Evolutionary conservation across 1,284 basidiomycete species (phyloP).

Genomic region (Ceratobasidium sp.): DNA sequence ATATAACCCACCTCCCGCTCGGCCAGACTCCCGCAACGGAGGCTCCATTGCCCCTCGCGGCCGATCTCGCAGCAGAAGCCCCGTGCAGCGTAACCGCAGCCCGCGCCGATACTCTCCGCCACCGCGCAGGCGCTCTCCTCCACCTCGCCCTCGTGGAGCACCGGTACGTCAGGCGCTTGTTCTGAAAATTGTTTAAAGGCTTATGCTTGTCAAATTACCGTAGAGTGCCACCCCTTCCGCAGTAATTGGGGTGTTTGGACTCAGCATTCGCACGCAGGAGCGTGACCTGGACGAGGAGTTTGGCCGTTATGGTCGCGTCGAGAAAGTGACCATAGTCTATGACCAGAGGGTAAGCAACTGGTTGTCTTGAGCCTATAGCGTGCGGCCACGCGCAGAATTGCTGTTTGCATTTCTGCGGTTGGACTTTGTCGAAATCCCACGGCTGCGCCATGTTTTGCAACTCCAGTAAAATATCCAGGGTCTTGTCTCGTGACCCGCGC

Average conservation of each 20-base stretch:
- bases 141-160: conserved; percentile 52
- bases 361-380: background rate
- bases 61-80: conserved; percentile 78
- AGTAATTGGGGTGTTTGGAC: conserved; percentile 95
- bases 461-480: background rate
- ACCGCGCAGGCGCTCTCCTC: conserved; percentile 60
- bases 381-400: background rate
- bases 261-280: conserved; percentile 94
- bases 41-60: conserved; percentile 32
- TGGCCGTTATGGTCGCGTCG: conserved; percentile 85
- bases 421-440: background rate
- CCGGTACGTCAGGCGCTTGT: conserved; percentile 26
- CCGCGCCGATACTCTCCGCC: conserved; percentile 63
- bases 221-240: conserved; percentile 86
- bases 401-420: background rate
- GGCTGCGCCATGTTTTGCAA: background rate
- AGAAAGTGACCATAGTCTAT: conserved; percentile 98
- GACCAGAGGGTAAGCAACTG: conserved; percentile 85
- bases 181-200: conserved; percentile 47
- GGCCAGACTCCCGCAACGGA: conserved; percentile 39
- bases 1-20: conserved; percentile 40
- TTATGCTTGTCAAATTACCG: conserved; percentile 56
- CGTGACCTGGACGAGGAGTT: conserved; percentile 96
- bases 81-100: conserved; percentile 61
- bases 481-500: conserved; percentile 44